Evolutionary conservation across 2,329 filamentous ascomycete species (phyloP), one percentile per base, ranked within the genome.

Genomic region (Passalora sequoiae): DNA sequence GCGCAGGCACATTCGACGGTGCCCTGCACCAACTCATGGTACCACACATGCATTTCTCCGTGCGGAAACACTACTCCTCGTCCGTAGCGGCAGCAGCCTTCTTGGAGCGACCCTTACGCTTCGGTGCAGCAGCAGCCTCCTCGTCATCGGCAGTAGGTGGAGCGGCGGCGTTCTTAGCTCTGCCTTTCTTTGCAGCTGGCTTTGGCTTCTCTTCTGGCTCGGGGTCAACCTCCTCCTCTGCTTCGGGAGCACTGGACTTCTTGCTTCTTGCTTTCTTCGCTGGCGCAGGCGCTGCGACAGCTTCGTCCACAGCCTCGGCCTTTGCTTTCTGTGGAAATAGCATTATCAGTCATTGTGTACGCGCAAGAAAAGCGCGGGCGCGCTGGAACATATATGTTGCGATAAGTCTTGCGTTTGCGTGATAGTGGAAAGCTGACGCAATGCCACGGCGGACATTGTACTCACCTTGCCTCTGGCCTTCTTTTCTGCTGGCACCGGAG

Each of bases 71-170:
- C 38, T 32, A 40, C 29, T 40, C 39, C 7, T 41, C 40, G 9
- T 48, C 46, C 20, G 51, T 44, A 17, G 47, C 49, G 16, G 48
- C 44, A 36, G 33, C 20, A 13, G 51, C 55, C 49, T 57, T 57
- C 54, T 61, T 64, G 32, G 56, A 51, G 41, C 56, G 57, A 24
- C 60, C 58, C 32, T 55, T 53, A 35, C 57, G 55, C 54, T 62
- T 66, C 44, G 51, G 37, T 21, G 16, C 15, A 10, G 60, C 50
- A 15, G 20, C 32, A 9, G 20, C 46, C 8, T 54, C 54, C 4
- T 54, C 55, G 5, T 16, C 16, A 12, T 4, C 33, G 7, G 21
- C 33, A 36, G 20, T 12, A 24, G 19, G 19, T 15, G 20, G 19
- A 12, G 30, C 43, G 9, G 44, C 46, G n/a, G 51, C 50, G 43